Conservation (phyloP, 306 rosid genomes). For the Rosa persica region DNA sequence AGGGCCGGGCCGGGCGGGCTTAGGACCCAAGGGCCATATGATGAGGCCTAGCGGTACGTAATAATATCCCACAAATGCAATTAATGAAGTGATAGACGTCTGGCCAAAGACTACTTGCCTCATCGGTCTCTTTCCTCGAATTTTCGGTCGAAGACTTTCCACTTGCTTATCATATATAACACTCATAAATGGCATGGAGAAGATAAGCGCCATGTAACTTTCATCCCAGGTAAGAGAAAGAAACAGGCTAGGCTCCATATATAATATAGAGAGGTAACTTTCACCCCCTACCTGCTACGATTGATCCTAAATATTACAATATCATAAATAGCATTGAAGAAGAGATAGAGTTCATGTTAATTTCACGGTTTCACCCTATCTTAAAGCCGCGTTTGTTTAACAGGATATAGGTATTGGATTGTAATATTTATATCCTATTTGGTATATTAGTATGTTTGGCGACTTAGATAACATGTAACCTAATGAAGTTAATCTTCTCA, state of each 20-base stretch:
- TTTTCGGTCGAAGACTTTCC: constrained; percentile 1
- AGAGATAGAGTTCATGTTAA: constrained; percentile 19
- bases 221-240: neutral
- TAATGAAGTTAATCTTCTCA: too few species aligned
- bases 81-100: neutral
- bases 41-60: too few species aligned
- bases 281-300: constrained; percentile 12
- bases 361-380: neutral
- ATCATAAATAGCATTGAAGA: neutral
- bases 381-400: too few species aligned
- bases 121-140: neutral
- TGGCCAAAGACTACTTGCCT: neutral
- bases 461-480: too few species aligned
- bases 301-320: neutral
- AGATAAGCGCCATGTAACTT: constrained; percentile 23
- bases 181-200: neutral
- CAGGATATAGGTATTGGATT: too few species aligned
- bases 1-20: too few species aligned
- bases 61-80: neutral
- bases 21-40: too few species aligned
- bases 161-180: neutral
- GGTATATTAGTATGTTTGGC: too few species aligned
- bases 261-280: neutral
- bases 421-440: too few species aligned
- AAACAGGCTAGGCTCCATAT: neutral